A percentile compares a stretch with the other conserved stretches of the same genome.
These are phyloP conservation scores for Rhododendron ovatum DNA, from an alignment of 148 eudicot genomes.

Conservation along the genomic window DNA sequence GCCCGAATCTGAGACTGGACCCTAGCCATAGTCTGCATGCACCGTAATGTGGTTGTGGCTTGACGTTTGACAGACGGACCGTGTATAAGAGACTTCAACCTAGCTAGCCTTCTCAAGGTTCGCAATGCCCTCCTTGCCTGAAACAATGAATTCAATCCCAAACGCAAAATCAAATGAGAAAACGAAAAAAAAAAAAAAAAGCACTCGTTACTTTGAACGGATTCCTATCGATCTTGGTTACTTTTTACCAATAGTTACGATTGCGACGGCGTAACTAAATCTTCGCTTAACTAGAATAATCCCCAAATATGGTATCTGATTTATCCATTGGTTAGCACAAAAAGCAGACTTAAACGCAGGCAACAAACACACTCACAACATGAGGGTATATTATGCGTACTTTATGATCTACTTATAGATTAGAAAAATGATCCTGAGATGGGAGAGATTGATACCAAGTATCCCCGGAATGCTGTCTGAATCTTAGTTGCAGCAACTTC, in stretches of 20 bases:
- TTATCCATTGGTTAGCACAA: background rate
- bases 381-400: background rate
- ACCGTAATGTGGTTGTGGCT: constrained; percentile 61
- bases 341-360: background rate
- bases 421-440: background rate
- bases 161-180: background rate
- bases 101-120: constrained; percentile 73
- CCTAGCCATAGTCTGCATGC: constrained; percentile 81
- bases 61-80: constrained; percentile 88
- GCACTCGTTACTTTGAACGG: background rate
- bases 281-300: background rate
- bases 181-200: too few species aligned
- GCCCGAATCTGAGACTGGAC: constrained; percentile 73
- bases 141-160: background rate
- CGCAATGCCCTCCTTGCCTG: constrained; percentile 86
- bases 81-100: constrained; percentile 71
- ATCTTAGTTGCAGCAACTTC: constrained; percentile 75
- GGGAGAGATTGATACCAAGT: constrained; percentile 41
- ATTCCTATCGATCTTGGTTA: background rate
- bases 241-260: background rate
- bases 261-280: background rate
- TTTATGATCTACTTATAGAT: background rate
- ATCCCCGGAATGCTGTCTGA: constrained; percentile 75
- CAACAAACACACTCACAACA: background rate
- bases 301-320: background rate